Evolutionary conservation across 139 green algal species (phyloP), one percentile per base, ranked within the genome.

Genomic region (Volvox africanus): DNA sequence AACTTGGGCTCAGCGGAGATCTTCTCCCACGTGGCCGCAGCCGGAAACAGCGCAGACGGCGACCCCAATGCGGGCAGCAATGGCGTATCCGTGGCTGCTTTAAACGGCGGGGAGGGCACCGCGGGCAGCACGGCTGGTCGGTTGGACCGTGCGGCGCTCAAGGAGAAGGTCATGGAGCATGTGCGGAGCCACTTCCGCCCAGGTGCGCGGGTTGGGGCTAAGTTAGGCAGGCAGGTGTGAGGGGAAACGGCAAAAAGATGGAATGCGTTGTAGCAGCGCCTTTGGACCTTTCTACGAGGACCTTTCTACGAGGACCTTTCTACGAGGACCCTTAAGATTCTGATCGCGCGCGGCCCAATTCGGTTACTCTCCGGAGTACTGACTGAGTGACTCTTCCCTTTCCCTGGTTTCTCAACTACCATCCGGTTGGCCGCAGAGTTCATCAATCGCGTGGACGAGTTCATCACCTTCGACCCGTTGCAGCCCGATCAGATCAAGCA

Each of bases 391-490:
- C 44, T 5, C 44, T 55, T 5, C 44, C 44, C 44, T 5, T 55
- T 55, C 44, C 22, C 22, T 14, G n/a, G 67, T 75, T 28, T 36
- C 32, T 82, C 1, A 18, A 55, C 37, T 2, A 3, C 76, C 76
- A 11, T 82, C 76, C 76, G 76, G 24, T 61, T 82, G 95, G 36
- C 78, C 93, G 96, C 97, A 61, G 97, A 99, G 94, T 99, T 99
- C 85, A 94, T 99, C 85, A 99, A 99, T 94, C 94, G 98, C 61
- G 95, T 99, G 50, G 98, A 99, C 94, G 98, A 99, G 92, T 99
- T 99, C 94, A 98, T 99, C 85, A 97, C 99, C 20, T 99, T 99
- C 93, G 93, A 99, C 92, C 96, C 96, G 24, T 96, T 99, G 2
- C 30, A 77, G 21, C 50, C 86, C 12, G 92, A 95, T 0, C 95